Evolutionary conservation across 768 basidiomycete species (phyloP).

Genomic region (Boletus vermiculosoides): DNA sequence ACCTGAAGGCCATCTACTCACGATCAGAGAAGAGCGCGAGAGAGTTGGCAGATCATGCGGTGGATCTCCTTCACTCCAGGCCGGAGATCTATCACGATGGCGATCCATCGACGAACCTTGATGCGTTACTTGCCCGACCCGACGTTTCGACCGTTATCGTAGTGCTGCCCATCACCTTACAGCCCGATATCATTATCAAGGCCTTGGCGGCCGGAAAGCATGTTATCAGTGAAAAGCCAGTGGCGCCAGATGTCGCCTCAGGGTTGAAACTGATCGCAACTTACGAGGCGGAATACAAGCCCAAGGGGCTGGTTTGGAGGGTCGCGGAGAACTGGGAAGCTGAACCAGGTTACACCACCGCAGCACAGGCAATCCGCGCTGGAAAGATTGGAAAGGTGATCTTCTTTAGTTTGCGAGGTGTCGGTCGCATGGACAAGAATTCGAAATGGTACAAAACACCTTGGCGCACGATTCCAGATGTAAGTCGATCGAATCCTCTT

Average conservation of each 20-base stretch:
- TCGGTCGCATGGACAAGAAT: conserved; percentile 55
- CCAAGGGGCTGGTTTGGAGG: conserved; percentile 72
- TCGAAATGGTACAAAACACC: conserved; percentile 79
- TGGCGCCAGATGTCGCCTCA: conserved; percentile 64
- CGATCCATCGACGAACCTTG: conserved; percentile 45
- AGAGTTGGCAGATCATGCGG: conserved; percentile 50
- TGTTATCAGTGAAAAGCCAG: conserved; percentile 86
- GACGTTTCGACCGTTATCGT: conserved; percentile 77
- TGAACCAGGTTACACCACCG: conserved; percentile 51
- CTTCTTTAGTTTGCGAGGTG: conserved; percentile 58
- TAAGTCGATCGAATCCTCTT: conserved; percentile 35
- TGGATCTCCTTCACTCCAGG: conserved; percentile 35
- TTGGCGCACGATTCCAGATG: conserved; percentile 82
- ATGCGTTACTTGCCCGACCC: conserved; percentile 59
- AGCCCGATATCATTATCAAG: conserved; percentile 65
- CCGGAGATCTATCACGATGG: conserved; percentile 60
- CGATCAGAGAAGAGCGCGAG: conserved; percentile 62
- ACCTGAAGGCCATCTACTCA: conserved; percentile 75
- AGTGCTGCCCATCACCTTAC: conserved; percentile 72
- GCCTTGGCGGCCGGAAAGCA: conserved; percentile 78
- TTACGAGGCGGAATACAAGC: conserved; percentile 64
- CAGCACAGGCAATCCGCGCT: conserved; percentile 46
- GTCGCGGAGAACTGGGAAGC: conserved; percentile 78
- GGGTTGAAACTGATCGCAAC: conserved; percentile 63
- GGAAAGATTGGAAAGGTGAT: conserved; percentile 72